Evolutionary conservation across 768 basidiomycete species (phyloP).

Genomic region (Boletus coccyginus): DNA sequence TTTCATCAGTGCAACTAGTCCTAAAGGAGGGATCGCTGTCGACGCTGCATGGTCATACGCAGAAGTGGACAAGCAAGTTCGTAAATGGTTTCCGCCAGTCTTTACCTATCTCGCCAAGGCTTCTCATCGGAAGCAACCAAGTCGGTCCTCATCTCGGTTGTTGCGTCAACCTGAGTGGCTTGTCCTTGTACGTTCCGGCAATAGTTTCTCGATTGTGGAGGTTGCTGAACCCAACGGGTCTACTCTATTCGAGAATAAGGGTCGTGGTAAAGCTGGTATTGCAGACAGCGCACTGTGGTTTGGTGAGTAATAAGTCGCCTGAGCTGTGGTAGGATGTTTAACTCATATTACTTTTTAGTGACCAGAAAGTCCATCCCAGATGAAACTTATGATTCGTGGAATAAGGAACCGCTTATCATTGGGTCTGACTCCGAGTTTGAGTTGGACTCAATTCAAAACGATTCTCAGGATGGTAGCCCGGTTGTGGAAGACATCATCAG

Average conservation of each 20-base stretch:
- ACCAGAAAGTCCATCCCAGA: background rate
- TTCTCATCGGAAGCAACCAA: no score
- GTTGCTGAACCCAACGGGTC: background rate
- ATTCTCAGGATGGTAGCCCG: no score
- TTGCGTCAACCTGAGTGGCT: no score
- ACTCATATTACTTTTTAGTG: background rate
- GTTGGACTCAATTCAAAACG: no score
- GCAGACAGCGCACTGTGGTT: background rate
- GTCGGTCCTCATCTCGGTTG: no score
- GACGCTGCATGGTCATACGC: background rate
- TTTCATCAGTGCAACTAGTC: background rate
- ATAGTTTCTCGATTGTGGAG: background rate
- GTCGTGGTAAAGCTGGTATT: background rate
- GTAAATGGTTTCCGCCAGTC: no score
- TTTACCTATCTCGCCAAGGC: no score
- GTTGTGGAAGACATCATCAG: no score
- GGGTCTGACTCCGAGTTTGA: background rate
- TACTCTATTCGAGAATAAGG: background rate
- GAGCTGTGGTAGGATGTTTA: background rate
- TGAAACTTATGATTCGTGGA: background rate
- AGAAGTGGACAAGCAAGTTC: background rate
- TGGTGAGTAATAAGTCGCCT: background rate
- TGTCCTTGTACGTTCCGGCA: no score
- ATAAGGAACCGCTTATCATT: background rate
- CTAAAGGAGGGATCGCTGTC: background rate